Evolutionary conservation across 2,329 filamentous ascomycete species (phyloP), one percentile per base, ranked within the genome.

Genomic region (Cladosporium cucumerinum): DNA sequence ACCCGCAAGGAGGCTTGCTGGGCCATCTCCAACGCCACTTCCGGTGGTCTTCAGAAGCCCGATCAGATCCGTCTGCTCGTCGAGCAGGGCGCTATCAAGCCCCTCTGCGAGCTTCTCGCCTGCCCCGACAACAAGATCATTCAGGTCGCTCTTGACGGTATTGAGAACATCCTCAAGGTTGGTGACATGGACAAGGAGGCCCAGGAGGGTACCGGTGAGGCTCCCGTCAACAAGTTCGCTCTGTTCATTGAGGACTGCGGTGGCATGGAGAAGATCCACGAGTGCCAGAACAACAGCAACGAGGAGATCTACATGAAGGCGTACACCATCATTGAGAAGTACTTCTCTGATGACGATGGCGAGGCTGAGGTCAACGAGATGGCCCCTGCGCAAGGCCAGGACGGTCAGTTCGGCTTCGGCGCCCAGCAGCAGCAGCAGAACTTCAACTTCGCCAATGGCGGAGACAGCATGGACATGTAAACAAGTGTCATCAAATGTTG

Each of bases 261-360:
- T 75, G 95, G 95, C 71, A 99, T 99, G 95, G 95, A 98, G 84
- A 98, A 98, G 89, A 98, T 99, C 72, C 95, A 99, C 82, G 94
- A 98, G 73, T 98, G 95, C 87, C 95, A 99, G 85, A 97, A 96
- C 84, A 99, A 99, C 75, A 94, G 94, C 83, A 99, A 99, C 82
- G 95, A 99, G 82, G 95, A 99, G 82, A 99, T 99, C 73, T 99
- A 99, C 86, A 98, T 99, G 94, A 99, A 99, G 88, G 95, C 95
- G 0, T 99, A 98, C 86, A 98, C 96, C 86, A 99, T 99, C 81
- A 99, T 99, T 72, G 95, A 99, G 86, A 97, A 97, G 84, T 99
- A 99, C 86, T 99, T 99, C 84, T 97, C 93, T 0, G 95, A 99
- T 75, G 95, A 99, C 72, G 95, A 98, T 64, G 95, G 96, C 76